Conservation (phyloP, 2,329 filamentous ascomycete species). For the Pseudogymnoascus sp. region DNA sequence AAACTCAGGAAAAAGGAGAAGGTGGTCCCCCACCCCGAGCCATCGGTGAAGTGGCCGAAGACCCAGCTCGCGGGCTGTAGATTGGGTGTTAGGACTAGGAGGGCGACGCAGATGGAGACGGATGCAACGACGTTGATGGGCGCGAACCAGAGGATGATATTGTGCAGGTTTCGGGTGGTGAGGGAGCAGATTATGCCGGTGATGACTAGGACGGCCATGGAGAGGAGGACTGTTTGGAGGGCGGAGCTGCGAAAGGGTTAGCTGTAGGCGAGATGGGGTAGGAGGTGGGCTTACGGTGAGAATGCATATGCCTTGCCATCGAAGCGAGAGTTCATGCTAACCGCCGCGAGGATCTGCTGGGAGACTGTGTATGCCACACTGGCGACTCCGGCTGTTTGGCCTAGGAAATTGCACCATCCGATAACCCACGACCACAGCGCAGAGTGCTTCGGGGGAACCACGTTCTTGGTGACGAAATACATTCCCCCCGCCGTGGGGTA, state of each 20-base stretch:
- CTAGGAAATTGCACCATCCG: slow-evolving; percentile 60
- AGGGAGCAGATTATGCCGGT: slow-evolving; percentile 54
- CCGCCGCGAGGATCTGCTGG: slow-evolving; percentile 55
- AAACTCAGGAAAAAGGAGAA: slow-evolving; percentile 55
- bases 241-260: slow-evolving; percentile 37
- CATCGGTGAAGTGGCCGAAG: slow-evolving; percentile 52
- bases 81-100: slow-evolving; percentile 50
- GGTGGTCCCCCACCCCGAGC: slow-evolving; percentile 52
- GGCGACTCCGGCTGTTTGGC: slow-evolving; percentile 55
- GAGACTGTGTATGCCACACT: slow-evolving; percentile 55
- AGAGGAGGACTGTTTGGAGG: slow-evolving; percentile 48
- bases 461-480: slow-evolving; percentile 61
- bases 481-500: slow-evolving; percentile 61
- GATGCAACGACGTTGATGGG: slow-evolving; percentile 58
- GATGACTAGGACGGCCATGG: slow-evolving; percentile 45
- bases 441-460: slow-evolving; percentile 52
- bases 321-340: slow-evolving; percentile 51
- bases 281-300: slow-evolving; percentile 41
- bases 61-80: slow-evolving; percentile 52
- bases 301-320: slow-evolving; percentile 44
- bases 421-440: slow-evolving; percentile 58
- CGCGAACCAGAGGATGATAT: slow-evolving; percentile 56
- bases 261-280: neutral
- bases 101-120: slow-evolving; percentile 49
- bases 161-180: slow-evolving; percentile 50